These are phyloP conservation scores for Prunus kanzakura DNA, from an alignment of 306 rosid species.

Conservation along the genomic window DNA sequence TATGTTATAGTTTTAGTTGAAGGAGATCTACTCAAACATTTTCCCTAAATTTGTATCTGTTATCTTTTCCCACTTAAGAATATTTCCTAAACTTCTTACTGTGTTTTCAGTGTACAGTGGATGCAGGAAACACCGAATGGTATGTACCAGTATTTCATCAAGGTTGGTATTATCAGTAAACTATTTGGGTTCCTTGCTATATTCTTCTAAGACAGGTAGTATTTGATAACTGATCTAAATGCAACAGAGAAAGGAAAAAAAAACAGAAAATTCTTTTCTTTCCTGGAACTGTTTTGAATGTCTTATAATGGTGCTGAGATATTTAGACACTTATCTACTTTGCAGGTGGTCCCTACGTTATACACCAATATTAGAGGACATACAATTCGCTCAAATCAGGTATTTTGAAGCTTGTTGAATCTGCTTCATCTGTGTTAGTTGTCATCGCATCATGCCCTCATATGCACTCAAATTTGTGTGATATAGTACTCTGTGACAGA, in stretches of 20 bases:
- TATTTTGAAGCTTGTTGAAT: slow-evolving; percentile 30
- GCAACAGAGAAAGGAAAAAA: too few relatives aligned
- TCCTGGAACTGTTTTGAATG: neutral
- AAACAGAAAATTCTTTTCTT: neutral
- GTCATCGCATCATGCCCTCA: slow-evolving; percentile 17
- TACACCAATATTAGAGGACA: slow-evolving; percentile 65
- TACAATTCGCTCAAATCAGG: slow-evolving; percentile 78
- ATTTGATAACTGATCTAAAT: too few relatives aligned
- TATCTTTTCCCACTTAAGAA: slow-evolving; percentile 1
- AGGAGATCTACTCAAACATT: neutral
- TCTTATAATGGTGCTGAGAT: neutral
- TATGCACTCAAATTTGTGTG: slow-evolving; percentile 26
- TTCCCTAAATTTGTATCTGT: neutral
- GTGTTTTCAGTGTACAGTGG: slow-evolving; percentile 70
- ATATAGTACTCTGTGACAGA: slow-evolving; percentile 88
- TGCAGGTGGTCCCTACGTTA: slow-evolving; percentile 89
- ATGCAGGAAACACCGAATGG: slow-evolving; percentile 57
- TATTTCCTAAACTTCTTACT: neutral
- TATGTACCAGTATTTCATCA: slow-evolving; percentile 78
- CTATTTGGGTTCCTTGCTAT: neutral
- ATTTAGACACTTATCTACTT: slow-evolving; percentile 7
- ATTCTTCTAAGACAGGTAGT: neutral
- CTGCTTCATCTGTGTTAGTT: slow-evolving; percentile 11
- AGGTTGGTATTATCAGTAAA: slow-evolving; percentile 50
- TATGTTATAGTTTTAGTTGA: neutral